These are phyloP conservation scores for Trypanosoma platydactyli DNA, from an alignment of 208 protist species.

Conservation along the genomic window DNA sequence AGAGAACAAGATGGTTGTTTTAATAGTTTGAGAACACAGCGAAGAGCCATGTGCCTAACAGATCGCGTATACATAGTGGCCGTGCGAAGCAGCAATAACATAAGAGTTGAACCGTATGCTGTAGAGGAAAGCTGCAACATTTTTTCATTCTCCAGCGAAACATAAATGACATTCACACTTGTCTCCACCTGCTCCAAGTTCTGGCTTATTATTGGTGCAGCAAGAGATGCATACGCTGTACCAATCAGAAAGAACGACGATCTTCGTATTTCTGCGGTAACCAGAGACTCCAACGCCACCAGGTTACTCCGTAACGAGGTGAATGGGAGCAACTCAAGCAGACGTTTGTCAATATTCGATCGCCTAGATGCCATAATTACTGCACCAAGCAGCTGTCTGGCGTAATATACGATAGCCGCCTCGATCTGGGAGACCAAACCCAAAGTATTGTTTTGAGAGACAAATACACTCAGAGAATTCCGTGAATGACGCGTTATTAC, in stretches of 20 bases:
- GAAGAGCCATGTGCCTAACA: constrained; percentile 73
- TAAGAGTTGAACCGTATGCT: constrained; percentile 53
- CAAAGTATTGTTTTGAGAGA: constrained; percentile 14
- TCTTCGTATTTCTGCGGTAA: constrained; percentile 11
- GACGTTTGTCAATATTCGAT: constrained; percentile 29
- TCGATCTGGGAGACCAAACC: constrained; percentile 63
- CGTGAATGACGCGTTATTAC: constrained; percentile 30
- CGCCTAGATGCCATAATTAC: constrained; percentile 30
- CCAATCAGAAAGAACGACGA: constrained; percentile 27
- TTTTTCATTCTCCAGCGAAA: constrained; percentile 31
- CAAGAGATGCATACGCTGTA: constrained; percentile 28
- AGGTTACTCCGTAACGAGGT: constrained; percentile 52
- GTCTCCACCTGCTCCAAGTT: constrained; percentile 21
- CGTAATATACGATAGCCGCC: constrained; percentile 73
- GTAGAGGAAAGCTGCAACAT: constrained; percentile 42
- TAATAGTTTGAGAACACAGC: constrained; percentile 70
- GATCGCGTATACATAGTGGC: constrained; percentile 60
- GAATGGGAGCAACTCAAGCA: constrained; percentile 64
- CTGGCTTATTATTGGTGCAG: constrained; percentile 16
- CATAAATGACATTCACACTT: constrained; percentile 33
- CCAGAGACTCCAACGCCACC: constrained; percentile 10
- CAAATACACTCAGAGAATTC: background rate
- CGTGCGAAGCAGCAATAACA: constrained; percentile 61
- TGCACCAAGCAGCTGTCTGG: constrained; percentile 71
- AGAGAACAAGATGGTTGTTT: constrained; percentile 47